Conservation (phyloP, 1,139 yeast genomes). For the Blastobotrys capitulatus region DNA sequence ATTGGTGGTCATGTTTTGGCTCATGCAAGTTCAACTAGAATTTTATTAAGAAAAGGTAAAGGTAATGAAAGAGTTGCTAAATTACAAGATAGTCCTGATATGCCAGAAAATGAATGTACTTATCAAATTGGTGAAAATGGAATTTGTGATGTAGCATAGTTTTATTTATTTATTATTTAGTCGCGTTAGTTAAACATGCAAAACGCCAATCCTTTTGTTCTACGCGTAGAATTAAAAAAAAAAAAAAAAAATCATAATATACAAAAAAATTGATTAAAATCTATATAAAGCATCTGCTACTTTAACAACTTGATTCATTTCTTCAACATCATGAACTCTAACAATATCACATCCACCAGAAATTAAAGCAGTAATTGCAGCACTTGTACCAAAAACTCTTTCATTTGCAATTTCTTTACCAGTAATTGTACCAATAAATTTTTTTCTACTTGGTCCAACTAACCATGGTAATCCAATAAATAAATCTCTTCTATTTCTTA, state of each 20-base stretch:
- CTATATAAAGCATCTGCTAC: slow-evolving; percentile 78
- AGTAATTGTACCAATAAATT: slow-evolving; percentile 73
- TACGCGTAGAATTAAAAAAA: no score
- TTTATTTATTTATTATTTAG: not conserved
- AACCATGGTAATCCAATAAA: slow-evolving; percentile 54
- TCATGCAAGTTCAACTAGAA: slow-evolving; percentile 59
- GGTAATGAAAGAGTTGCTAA: slow-evolving; percentile 62
- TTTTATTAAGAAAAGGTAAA: slow-evolving; percentile 50
- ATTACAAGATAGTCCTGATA: slow-evolving; percentile 57
- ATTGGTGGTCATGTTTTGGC: slow-evolving; percentile 62
- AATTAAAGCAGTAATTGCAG: slow-evolving; percentile 68
- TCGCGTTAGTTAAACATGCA: not conserved
- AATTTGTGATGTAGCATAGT: slow-evolving; percentile 40
- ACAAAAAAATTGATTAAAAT: slow-evolving; percentile 16
- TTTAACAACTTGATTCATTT: slow-evolving; percentile 55
- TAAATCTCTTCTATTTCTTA: slow-evolving; percentile 31
- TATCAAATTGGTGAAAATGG: slow-evolving; percentile 51
- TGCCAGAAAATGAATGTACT: slow-evolving; percentile 55
- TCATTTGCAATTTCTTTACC: slow-evolving; percentile 42
- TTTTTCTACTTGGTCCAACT: slow-evolving; percentile 84
- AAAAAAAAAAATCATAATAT: not conserved
- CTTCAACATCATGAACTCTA: slow-evolving; percentile 80
- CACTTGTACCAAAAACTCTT: slow-evolving; percentile 71
- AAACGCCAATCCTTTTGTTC: not conserved
- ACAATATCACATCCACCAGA: slow-evolving; percentile 75